Percentiles rank a stretch among this genome's conserved stretches.
phyloP scores from a whole-genome alignment of 2,329 filamentous ascomycete genomes.

The Fusarium incarnatum region DNA sequence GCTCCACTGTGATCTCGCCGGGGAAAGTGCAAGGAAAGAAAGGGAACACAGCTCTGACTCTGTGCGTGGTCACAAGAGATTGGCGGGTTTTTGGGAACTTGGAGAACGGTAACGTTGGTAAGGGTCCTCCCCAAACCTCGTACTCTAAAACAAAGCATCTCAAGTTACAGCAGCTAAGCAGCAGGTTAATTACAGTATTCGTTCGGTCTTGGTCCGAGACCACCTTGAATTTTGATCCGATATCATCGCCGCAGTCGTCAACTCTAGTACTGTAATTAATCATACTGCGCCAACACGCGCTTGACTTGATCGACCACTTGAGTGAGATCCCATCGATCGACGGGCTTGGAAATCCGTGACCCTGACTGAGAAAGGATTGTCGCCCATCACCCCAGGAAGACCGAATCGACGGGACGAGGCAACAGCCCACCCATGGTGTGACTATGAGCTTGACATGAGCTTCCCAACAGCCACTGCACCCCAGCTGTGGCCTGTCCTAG shows the following conservation, averaged over 20 bases:
- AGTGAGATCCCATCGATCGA: slow-evolving; percentile 45
- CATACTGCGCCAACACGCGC: slow-evolving; percentile 7
- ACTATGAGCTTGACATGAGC: slow-evolving; percentile 44
- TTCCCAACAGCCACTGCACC: slow-evolving; percentile 37
- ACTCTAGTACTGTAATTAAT: slow-evolving; percentile 15
- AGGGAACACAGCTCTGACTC: slow-evolving; percentile 21
- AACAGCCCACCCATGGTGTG: slow-evolving; percentile 48
- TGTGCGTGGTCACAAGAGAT: slow-evolving; percentile 29
- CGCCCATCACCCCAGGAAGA: slow-evolving; percentile 35
- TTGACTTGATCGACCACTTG: slow-evolving; percentile 39
- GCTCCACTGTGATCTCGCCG: slow-evolving; percentile 22
- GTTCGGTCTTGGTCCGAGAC: slow-evolving; percentile 18
- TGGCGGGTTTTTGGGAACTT: slow-evolving; percentile 27
- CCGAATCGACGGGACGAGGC: slow-evolving; percentile 44
- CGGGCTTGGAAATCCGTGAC: slow-evolving; percentile 34
- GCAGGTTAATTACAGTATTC: slow-evolving; percentile 8
- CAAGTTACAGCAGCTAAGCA: slow-evolving; percentile 5
- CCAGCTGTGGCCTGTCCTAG: slow-evolving; percentile 42
- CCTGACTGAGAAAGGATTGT: slow-evolving; percentile 42
- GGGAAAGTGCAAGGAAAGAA: slow-evolving; percentile 12
- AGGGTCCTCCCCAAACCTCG: slow-evolving; percentile 9
- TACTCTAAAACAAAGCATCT: slow-evolving; percentile 15
- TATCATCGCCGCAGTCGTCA: slow-evolving; percentile 33
- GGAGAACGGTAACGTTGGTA: slow-evolving; percentile 11
- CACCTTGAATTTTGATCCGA: slow-evolving; percentile 17